Percentiles rank a stretch among this genome's conserved stretches.
phyloP scores from a whole-genome alignment of 1,139 yeast genomes.

The Zygosaccharomyces pseudobailii region DNA sequence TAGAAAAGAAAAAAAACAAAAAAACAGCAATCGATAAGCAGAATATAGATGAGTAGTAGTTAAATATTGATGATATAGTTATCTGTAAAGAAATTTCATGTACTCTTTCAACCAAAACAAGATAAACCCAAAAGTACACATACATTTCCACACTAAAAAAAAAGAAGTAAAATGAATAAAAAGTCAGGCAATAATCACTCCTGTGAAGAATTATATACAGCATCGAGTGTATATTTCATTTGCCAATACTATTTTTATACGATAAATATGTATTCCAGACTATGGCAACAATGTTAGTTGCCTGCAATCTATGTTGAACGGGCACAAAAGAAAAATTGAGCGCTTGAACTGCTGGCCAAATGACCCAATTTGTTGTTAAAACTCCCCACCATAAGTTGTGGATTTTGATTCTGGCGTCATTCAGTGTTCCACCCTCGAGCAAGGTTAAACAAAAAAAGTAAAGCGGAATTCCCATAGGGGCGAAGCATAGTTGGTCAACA shows the following conservation, averaged over 20 bases:
- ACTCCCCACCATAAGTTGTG: constrained; percentile 55
- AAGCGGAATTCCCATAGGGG: constrained; percentile 68
- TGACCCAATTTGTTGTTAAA: constrained; percentile 65
- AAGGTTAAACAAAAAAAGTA: constrained; percentile 66
- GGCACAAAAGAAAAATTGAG: constrained; percentile 71
- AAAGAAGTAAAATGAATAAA: too few relatives aligned
- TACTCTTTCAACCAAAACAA: too few relatives aligned
- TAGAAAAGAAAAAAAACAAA: too few relatives aligned
- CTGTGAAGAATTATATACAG: background rate
- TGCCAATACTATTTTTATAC: constrained; percentile 37
- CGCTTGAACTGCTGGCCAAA: constrained; percentile 83
- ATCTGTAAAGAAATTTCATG: too few relatives aligned
- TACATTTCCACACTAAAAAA: too few relatives aligned
- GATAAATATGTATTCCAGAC: constrained; percentile 85
- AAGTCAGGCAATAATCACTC: background rate
- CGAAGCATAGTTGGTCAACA: constrained; percentile 69
- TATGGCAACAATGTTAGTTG: constrained; percentile 68
- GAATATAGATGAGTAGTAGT: too few relatives aligned
- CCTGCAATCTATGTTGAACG: constrained; percentile 57
- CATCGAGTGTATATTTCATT: background rate
- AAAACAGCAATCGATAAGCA: too few relatives aligned
- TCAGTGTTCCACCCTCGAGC: constrained; percentile 47
- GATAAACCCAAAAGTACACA: too few relatives aligned
- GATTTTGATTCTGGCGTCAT: constrained; percentile 41
- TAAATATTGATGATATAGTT: too few relatives aligned